Percentiles rank a stretch among this genome's conserved stretches.
Conservation (phyloP, 352 stramenopile genomes). For the Phytopythium boreale region DNA sequence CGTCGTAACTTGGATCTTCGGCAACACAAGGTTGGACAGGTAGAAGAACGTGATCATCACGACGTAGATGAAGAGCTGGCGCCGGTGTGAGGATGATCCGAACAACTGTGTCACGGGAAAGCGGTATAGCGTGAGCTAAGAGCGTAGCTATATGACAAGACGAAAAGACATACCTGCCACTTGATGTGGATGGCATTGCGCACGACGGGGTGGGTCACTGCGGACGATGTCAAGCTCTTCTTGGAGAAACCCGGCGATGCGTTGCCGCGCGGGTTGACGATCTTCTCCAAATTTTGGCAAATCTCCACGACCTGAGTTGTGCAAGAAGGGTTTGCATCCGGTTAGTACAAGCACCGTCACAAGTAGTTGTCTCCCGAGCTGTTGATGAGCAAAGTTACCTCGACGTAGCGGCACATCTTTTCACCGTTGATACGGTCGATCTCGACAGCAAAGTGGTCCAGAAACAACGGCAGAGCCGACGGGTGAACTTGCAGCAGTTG, state of each 20-base stretch:
- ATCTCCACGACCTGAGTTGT: constrained; percentile 32
- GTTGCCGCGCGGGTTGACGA: constrained; percentile 28
- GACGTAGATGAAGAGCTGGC: constrained; percentile 40
- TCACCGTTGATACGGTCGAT: constrained; percentile 50
- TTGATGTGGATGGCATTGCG: constrained; percentile 50
- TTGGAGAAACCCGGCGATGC: constrained; percentile 25
- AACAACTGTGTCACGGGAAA: constrained; percentile 21
- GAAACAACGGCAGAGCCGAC: constrained; percentile 31
- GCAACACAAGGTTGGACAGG: constrained; percentile 44
- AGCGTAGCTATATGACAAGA: not conserved
- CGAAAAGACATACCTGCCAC: constrained; percentile 30
- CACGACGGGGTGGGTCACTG: constrained; percentile 45
- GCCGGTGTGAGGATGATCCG: constrained; percentile 29
- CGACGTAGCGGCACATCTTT: constrained; percentile 39
- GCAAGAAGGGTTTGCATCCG: not conserved
- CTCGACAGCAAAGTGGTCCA: constrained; percentile 45
- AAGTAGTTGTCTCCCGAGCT: constrained; percentile 2
- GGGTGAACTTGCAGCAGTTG: constrained; percentile 38
- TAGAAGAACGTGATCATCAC: constrained; percentile 56
- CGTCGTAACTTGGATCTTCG: constrained; percentile 31
- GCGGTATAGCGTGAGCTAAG: not conserved
- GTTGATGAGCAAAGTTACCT: constrained; percentile 15
- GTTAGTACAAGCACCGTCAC: not conserved
- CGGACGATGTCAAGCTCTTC: constrained; percentile 30
- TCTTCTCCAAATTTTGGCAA: constrained; percentile 38